Evolutionary conservation across 1,139 yeast genomes (phyloP).

Genomic region (Scheffersomyces illinoinensis): DNA sequence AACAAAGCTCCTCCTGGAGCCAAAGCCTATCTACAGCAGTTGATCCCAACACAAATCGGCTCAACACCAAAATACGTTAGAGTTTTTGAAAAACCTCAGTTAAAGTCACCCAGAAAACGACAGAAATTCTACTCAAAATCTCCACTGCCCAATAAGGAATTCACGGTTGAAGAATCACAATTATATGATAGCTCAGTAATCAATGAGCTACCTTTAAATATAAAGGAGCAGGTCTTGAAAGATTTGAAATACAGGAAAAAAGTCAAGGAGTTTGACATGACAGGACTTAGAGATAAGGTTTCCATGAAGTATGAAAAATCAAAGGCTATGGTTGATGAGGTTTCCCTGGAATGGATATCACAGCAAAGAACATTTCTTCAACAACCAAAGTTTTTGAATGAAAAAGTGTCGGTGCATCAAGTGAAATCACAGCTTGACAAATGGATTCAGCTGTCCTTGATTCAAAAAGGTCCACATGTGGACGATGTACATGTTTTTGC

Average conservation of each 20-base stretch:
- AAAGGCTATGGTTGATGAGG: conserved; percentile 16
- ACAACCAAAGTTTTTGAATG: conserved; percentile 39
- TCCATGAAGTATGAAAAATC: conserved; percentile 18
- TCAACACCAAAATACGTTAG: conserved; percentile 35
- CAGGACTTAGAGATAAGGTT: conserved; percentile 33
- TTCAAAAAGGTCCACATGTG: conserved; percentile 56
- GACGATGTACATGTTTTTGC: conserved; percentile 52
- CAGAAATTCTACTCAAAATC: background rate
- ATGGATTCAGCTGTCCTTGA: conserved; percentile 52
- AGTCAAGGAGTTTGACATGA: conserved; percentile 27
- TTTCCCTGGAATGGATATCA: conserved; percentile 28
- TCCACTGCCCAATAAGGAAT: conserved; percentile 5
- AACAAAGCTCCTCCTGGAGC: conserved; percentile 4
- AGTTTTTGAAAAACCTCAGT: conserved; percentile 19
- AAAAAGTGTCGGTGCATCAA: conserved; percentile 27
- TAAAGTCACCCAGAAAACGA: conserved; percentile 3
- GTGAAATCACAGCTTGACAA: conserved; percentile 35
- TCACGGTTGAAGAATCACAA: conserved; percentile 20
- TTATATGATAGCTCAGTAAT: conserved; percentile 43
- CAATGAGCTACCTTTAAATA: conserved; percentile 48
- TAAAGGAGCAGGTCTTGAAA: conserved; percentile 40
- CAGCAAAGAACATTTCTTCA: conserved; percentile 20
- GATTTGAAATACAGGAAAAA: conserved; percentile 37
- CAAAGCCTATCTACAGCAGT: conserved; percentile 6
- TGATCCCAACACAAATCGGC: conserved; percentile 35